phyloP scores from a whole-genome alignment of 768 basidiomycete species.

The Pisolithus albus region DNA sequence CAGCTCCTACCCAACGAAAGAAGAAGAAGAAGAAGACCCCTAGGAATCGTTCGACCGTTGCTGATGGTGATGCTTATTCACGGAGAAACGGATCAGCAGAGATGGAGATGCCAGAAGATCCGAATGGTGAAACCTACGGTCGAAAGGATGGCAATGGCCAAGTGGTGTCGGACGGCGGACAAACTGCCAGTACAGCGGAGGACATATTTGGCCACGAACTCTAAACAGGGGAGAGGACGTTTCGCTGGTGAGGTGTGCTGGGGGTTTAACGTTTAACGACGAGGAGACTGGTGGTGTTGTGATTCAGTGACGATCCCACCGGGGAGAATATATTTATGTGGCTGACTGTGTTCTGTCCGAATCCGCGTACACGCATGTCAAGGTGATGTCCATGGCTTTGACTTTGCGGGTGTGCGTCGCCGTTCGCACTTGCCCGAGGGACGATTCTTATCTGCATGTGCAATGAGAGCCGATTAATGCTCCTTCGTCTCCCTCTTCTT shows the following conservation, averaged over 20 bases:
- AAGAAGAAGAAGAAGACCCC: conserved; percentile 57
- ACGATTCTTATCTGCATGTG: too few relatives aligned
- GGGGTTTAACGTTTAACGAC: too few relatives aligned
- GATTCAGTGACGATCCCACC: too few relatives aligned
- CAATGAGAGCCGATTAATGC: too few relatives aligned
- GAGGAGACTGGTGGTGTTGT: too few relatives aligned
- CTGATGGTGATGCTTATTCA: conserved; percentile 31
- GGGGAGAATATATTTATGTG: too few relatives aligned
- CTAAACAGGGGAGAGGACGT: conserved; percentile 21
- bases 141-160: conserved; percentile 11
- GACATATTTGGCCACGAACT: conserved; percentile 65
- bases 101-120: conserved; percentile 55
- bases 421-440: too few relatives aligned
- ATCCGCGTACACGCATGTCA: too few relatives aligned
- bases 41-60: conserved; percentile 38
- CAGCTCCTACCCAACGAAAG: conserved; percentile 10
- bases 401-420: too few relatives aligned
- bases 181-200: conserved; percentile 20
- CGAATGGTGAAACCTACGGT: conserved; percentile 64
- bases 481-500: not conserved
- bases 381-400: too few relatives aligned
- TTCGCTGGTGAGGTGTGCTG: too few relatives aligned
- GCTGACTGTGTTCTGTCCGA: too few relatives aligned
- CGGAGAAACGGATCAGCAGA: conserved; percentile 35
- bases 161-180: conserved; percentile 12